Conservation (phyloP, 139 green algal genomes). For the Chlorella vulgaris region DNA sequence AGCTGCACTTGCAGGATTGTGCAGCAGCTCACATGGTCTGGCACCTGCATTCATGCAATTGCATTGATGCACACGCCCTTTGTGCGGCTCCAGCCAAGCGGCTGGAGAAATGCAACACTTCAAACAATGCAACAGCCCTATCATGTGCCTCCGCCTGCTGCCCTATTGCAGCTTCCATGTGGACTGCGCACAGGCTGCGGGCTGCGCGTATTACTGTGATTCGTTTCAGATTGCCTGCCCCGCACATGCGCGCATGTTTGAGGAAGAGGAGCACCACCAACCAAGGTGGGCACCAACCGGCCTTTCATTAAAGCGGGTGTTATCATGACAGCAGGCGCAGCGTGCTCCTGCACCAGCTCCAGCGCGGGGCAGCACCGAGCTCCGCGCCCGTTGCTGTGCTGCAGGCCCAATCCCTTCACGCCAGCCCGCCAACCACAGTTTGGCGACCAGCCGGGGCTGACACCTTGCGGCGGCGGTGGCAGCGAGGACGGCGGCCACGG, state of each 20-base stretch:
- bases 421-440: not conserved
- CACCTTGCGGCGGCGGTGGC: not conserved
- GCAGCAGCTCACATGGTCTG: too few species aligned
- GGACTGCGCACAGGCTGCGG: constrained; percentile 56
- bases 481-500: too few species aligned
- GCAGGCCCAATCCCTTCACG: constrained; percentile 17
- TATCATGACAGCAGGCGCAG: too few species aligned
- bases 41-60: not conserved
- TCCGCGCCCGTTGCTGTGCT: not conserved
- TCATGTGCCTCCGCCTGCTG: too few species aligned
- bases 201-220: constrained; percentile 50
- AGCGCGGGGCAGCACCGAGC: too few species aligned
- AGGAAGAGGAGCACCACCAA: not conserved
- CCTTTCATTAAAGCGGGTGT: not conserved
- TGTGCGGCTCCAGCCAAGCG: too few species aligned
- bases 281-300: not conserved
- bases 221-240: constrained; percentile 67
- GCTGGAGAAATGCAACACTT: too few species aligned
- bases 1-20: not conserved
- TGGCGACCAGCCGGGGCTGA: not conserved
- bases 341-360: too few species aligned
- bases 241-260: constrained; percentile 51
- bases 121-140: too few species aligned
- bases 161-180: constrained; percentile 64
- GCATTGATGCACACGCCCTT: not conserved